These are phyloP conservation scores for Alternaria metachromatica DNA, from an alignment of 2,329 filamentous ascomycete genomes.

Conservation along the genomic window DNA sequence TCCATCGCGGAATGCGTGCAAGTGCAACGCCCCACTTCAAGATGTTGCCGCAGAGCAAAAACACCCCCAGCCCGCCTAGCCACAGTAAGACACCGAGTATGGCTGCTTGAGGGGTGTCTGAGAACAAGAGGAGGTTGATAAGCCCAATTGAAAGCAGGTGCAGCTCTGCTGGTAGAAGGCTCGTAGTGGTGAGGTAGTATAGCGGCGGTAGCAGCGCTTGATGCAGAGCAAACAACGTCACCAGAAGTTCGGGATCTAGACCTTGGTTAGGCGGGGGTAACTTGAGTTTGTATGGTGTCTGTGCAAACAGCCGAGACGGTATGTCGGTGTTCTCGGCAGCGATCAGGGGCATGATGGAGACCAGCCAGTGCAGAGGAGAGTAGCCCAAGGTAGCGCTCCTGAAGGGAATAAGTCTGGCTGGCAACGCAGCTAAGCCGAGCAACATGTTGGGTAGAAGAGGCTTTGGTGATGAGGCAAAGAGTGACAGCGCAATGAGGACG, in stretches of 20 bases:
- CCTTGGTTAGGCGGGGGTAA: slow-evolving; percentile 35
- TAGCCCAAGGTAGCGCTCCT: slow-evolving; percentile 63
- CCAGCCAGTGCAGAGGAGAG: slow-evolving; percentile 77
- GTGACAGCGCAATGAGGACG: slow-evolving; percentile 75
- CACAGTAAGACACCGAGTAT: slow-evolving; percentile 56
- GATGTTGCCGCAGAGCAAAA: slow-evolving; percentile 75
- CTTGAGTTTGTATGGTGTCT: slow-evolving; percentile 46
- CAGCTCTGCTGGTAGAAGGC: slow-evolving; percentile 83
- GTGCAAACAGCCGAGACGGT: slow-evolving; percentile 40
- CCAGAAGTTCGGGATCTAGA: slow-evolving; percentile 64
- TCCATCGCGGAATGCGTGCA: slow-evolving; percentile 89
- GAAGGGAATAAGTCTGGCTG: slow-evolving; percentile 73
- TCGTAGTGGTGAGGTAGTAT: slow-evolving; percentile 84
- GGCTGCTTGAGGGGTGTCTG: slow-evolving; percentile 64
- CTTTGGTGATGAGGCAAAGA: slow-evolving; percentile 67
- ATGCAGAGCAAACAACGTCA: slow-evolving; percentile 81
- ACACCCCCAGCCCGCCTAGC: slow-evolving; percentile 73
- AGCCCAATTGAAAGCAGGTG: slow-evolving; percentile 84
- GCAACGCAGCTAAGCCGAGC: slow-evolving; percentile 79
- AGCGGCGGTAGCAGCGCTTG: slow-evolving; percentile 76
- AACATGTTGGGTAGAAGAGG: slow-evolving; percentile 79
- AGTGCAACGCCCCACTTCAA: slow-evolving; percentile 84
- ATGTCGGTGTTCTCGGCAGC: slow-evolving; percentile 55
- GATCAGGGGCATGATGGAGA: slow-evolving; percentile 74
- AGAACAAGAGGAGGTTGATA: slow-evolving; percentile 80